Evolutionary conservation across 2,329 filamentous ascomycete species (phyloP).

Genomic region (Ophiostoma australiae): DNA sequence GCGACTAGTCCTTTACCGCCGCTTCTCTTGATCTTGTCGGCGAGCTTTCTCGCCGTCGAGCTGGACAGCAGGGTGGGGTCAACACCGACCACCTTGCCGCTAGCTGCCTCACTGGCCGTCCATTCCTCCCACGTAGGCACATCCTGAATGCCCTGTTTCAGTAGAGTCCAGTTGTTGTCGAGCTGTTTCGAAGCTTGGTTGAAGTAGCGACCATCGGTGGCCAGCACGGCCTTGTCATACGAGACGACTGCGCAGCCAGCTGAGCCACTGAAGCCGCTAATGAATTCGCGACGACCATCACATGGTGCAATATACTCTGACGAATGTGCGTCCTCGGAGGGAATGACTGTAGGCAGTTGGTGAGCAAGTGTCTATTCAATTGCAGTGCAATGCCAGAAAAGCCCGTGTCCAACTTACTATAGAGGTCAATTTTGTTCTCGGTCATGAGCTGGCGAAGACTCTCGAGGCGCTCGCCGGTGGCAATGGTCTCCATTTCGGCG

Average conservation of each 20-base stretch:
- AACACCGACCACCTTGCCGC: constrained; percentile 82
- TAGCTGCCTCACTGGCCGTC: constrained; percentile 79
- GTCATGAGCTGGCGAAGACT: constrained; percentile 81
- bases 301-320: constrained; percentile 98
- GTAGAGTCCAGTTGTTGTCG: constrained; percentile 81
- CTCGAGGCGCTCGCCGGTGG: constrained; percentile 71
- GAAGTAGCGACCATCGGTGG: constrained; percentile 96
- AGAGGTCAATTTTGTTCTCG: constrained; percentile 80
- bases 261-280: constrained; percentile 91
- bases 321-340: constrained; percentile 94
- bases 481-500: constrained; percentile 64
- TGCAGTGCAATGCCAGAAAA: not conserved
- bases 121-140: constrained; percentile 98
- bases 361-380: not conserved
- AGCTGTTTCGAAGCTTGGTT: constrained; percentile 91
- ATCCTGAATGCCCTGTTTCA: constrained; percentile 90
- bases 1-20: constrained; percentile 72
- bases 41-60: constrained; percentile 60
- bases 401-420: constrained; percentile 56
- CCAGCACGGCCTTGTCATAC: constrained; percentile 76
- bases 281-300: constrained; percentile 84
- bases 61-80: constrained; percentile 82
- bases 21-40: constrained; percentile 80
- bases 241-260: constrained; percentile 90
- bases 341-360: constrained; percentile 62